Conservation (phyloP, 768 basidiomycete species). For the Russula sp. region DNA sequence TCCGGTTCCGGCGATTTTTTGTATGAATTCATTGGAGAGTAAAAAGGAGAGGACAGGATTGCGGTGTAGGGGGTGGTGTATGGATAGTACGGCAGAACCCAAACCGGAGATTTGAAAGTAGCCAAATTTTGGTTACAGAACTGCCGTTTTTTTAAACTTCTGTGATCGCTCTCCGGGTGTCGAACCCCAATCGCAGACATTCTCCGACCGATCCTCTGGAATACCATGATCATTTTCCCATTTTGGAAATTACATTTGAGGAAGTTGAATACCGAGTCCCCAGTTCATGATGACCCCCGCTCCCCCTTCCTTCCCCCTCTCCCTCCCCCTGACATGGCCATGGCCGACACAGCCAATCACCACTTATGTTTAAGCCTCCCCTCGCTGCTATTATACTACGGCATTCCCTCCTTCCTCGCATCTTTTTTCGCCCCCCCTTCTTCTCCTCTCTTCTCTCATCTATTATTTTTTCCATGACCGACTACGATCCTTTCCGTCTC, state of each 20-base stretch:
- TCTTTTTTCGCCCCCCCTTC: neutral
- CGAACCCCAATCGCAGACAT: conserved; percentile 2
- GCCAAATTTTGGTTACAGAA: conserved; percentile 10
- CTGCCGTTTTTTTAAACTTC: conserved; percentile 11
- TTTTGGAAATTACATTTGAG: conserved; percentile 10
- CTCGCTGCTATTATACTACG: neutral
- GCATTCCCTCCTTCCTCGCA: conserved; percentile 1
- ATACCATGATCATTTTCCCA: neutral
- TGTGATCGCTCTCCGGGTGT: conserved; percentile 16
- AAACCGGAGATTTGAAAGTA: conserved; percentile 19
- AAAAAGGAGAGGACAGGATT: neutral
- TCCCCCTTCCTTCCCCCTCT: neutral
- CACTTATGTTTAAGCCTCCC: conserved; percentile 14
- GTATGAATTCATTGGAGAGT: neutral
- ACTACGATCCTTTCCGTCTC: conserved; percentile 10
- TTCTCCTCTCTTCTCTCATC: neutral
- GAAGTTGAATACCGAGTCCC: conserved; percentile 11
- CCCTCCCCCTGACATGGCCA: conserved; percentile 4
- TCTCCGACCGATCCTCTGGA: conserved; percentile 6
- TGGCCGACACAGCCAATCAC: conserved; percentile 16
- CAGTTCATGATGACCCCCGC: neutral
- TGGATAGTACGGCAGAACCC: neutral
- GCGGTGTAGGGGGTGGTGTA: neutral
- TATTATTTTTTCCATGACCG: neutral
- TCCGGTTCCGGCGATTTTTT: neutral